Conservation (phyloP, 106 monocot species). For the Phalaenopsis aphrodite region DNA sequence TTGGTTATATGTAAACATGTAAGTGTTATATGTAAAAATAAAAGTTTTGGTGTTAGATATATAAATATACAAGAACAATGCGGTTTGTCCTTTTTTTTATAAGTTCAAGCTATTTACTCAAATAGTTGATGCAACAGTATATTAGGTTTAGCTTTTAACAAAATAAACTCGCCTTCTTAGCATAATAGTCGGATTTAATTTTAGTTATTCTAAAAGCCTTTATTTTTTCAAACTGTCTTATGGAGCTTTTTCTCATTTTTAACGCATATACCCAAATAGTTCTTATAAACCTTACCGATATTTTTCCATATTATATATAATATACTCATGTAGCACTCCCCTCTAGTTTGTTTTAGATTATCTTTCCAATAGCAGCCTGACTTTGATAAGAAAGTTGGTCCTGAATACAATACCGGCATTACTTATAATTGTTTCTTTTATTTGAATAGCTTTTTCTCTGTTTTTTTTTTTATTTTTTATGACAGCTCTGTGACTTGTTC, state of each 20-base stretch:
- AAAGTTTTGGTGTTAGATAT: too few species aligned
- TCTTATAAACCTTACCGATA: not conserved
- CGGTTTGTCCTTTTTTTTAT: too few species aligned
- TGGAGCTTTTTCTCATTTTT: not conserved
- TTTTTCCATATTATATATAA: not conserved
- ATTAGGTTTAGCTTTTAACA: slow-evolving; percentile 3
- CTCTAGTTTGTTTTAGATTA: not conserved
- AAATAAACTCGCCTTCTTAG: not conserved
- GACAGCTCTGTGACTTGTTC: not conserved
- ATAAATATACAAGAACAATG: too few species aligned
- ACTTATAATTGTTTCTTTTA: not conserved
- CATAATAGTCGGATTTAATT: not conserved
- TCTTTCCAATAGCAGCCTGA: not conserved
- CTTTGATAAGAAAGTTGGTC: too few species aligned
- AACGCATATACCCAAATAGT: not conserved
- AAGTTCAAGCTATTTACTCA: not conserved
- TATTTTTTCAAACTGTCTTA: not conserved
- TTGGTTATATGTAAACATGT: too few species aligned
- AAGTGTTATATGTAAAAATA: too few species aligned
- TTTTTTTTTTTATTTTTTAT: not conserved
- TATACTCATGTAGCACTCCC: not conserved
- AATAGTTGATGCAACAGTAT: not conserved
- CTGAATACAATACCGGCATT: not conserved
- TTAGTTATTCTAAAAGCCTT: not conserved
- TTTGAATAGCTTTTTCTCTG: not conserved